Base-by-base conservation (phyloP, 257 asterid species). In the Penstemon newberryi region DNA sequence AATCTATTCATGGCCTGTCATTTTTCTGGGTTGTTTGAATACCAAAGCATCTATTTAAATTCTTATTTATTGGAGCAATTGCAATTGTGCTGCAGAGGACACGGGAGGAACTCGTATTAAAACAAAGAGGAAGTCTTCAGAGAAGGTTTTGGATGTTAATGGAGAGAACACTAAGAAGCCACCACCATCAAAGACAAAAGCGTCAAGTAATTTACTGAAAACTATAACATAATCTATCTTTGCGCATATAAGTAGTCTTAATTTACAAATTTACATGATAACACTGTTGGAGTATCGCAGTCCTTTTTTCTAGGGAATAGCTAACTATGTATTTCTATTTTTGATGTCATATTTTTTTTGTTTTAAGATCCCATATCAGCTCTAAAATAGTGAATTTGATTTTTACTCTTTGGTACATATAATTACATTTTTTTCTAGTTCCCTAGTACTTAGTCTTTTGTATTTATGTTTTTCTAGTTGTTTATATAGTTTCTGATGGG, bases 41-140 rank as follows among this genome's bases (percentile, higher is more conserved):
- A 5, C 37, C 11, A 10, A 25, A 25, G 33, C 64, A 43, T 60
- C 41, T 49, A 1, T 4, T n/a, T 18, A 51, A 42, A 11, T 40
- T 55, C 11, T 54, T 37, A 19, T 71, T 12, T 60, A 19, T 63
- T 81, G 55, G 78, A 83, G 78, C 75, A 36, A 75, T 87, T 77
- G 86, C 51, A 77, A 78, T 79, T 81, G 77, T 72, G 81, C 77
- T 73, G 93, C 93, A 65, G 97, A 87, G 71, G 91, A 87, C 73
- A 77, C 80, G 4, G 95, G 89, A 70, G 89, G 88, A 54, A 73
- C 80, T 46, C 75, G 78, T 13, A 44, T 77, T 63, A 87, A 79
- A 80, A 82, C 95, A 77, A 85, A 65, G 76, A 80, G 93, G 74
- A 87, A 79, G 80, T 85, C 83, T 66, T 82, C 96, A 19, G 96